Conservation (phyloP, 2,329 filamentous ascomycete genomes). For the Thelonectria rubi region DNA sequence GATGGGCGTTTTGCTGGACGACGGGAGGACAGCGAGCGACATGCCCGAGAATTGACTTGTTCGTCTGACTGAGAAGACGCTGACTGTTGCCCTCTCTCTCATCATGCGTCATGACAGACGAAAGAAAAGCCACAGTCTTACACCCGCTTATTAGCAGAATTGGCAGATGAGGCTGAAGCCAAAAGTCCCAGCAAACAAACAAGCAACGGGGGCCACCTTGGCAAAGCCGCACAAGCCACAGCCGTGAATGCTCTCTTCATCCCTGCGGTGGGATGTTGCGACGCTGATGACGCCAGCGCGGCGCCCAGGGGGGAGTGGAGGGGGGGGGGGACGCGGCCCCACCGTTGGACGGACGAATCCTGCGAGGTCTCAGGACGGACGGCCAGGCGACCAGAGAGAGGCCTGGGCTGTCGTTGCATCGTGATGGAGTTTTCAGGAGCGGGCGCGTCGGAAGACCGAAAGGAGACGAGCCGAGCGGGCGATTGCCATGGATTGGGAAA, state of each 20-base stretch:
- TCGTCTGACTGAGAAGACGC: no score
- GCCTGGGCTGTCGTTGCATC: slow-evolving; percentile 10
- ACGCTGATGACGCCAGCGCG: slow-evolving; percentile 26
- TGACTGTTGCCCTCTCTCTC: no score
- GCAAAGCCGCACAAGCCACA: neutral
- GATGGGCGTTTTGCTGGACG: no score
- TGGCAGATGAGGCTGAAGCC: no score
- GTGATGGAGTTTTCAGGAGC: neutral
- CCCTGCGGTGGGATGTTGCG: slow-evolving; percentile 16
- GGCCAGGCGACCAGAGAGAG: slow-evolving; percentile 1
- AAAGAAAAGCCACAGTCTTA: neutral
- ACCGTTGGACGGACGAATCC: no score
- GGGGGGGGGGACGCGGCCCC: no score
- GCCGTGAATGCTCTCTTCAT: slow-evolving; percentile 2
- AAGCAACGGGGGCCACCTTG: no score
- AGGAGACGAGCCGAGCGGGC: neutral
- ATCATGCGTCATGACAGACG: slow-evolving; percentile 1
- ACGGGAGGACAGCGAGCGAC: no score
- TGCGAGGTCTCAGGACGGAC: neutral
- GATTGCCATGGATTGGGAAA: no score
- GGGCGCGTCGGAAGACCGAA: neutral
- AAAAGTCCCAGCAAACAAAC: no score
- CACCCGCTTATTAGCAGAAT: neutral
- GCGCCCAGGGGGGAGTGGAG: slow-evolving; percentile 1
- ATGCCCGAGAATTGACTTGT: no score